Evolutionary conservation across 2,329 filamentous ascomycete species (phyloP).

Genomic region (Penicillium sp.): DNA sequence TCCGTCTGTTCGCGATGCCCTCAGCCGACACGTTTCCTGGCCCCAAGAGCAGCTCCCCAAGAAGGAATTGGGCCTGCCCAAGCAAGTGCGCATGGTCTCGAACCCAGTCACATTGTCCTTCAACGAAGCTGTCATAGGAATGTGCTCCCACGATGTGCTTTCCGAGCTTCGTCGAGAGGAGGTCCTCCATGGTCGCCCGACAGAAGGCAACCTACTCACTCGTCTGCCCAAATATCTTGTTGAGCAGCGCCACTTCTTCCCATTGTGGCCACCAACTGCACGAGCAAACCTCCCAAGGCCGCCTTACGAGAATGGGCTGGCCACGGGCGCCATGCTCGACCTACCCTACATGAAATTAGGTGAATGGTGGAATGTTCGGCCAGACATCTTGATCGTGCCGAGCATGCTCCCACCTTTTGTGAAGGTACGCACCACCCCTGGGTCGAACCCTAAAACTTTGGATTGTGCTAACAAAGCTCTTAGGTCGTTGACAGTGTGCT

Average conservation of each 20-base stretch:
- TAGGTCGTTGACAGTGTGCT: conserved; percentile 90
- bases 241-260: conserved; percentile 88
- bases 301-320: conserved; percentile 59
- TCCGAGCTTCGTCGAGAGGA: conserved; percentile 80
- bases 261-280: conserved; percentile 78
- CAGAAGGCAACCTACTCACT: conserved; percentile 64
- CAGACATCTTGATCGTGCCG: conserved; percentile 81
- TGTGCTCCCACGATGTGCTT: conserved; percentile 81
- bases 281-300: conserved; percentile 67
- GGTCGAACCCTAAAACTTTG: too few relatives aligned
- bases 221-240: conserved; percentile 76
- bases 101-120: conserved; percentile 88
- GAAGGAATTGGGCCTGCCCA: conserved; percentile 77
- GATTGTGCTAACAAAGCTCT: not conserved
- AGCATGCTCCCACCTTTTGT: conserved; percentile 84
- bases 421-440: conserved; percentile 62
- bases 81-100: conserved; percentile 73
- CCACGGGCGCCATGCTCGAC: conserved; percentile 78
- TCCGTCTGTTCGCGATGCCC: conserved; percentile 79
- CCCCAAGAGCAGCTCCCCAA: conserved; percentile 71
- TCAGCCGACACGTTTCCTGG: conserved; percentile 84
- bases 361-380: conserved; percentile 83
- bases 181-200: conserved; percentile 57
- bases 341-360: conserved; percentile 81
- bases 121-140: conserved; percentile 81